Evolutionary conservation across 2,329 filamentous ascomycete species (phyloP), one percentile per base, ranked within the genome.

Genomic region (Penicillium crustosum): DNA sequence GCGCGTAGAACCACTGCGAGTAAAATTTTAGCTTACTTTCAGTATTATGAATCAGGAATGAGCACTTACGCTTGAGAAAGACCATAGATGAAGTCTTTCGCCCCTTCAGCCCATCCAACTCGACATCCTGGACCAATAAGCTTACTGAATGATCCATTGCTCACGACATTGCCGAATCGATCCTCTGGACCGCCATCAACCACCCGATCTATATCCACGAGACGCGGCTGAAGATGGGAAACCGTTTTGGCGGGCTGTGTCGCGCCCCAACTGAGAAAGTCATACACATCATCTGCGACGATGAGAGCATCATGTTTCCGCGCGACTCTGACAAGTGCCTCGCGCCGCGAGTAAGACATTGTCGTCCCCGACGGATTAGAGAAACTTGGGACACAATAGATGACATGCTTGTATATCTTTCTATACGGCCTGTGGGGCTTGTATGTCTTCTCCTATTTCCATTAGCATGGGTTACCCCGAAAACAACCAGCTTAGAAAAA

Each of bases 121-220:
- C 93, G 82, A 55, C 90, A 76, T 0, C 93, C 93, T 0, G 93
- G 91, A 0, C 85, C 90, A 19, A 86, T 82, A 33, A 97, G 86
- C 72, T 97, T 97, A 69, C 86, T 90, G 73, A 97, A 96, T 3
- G 86, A 90, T 27, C 89, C 91, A 71, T 96, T 96, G 67, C 88
- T 91, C 35, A 91, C 79, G 5, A 86, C 83, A 72, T 96, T 87
- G 6, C 92, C 91, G 67, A 93, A 95, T 10, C 77, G 76, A 70
- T 83, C 79, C 3, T 77, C 77, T 66, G 70, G 82, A 45, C 81
- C 80, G 1, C 81, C 83, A 23, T 86, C 85, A 15, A 91, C 76
- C 13, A 81, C 77, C 5, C 83, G 77, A 71, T 95, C 91, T 53
- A 95, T 78, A 70, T 95, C 91, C 17, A 89, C 85, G 0, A 95